Evolutionary conservation across 257 asterid species (phyloP).

Genomic region (Solanum chaucha): DNA sequence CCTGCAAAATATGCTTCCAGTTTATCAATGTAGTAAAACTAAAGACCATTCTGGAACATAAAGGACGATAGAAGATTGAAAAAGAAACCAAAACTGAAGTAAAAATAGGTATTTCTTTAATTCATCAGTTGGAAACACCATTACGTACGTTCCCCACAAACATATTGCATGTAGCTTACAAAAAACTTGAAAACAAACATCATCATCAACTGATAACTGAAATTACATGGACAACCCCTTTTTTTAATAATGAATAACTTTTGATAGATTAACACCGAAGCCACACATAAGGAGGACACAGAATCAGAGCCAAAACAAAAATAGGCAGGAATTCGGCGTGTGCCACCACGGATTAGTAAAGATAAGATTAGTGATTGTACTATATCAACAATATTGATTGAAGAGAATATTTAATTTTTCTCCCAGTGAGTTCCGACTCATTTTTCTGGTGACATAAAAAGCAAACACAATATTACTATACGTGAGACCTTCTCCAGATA

Average conservation of each 20-base stretch:
- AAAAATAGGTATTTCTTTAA: background rate
- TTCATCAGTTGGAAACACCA: background rate
- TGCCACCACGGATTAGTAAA: background rate
- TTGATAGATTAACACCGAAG: background rate
- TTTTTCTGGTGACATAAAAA: background rate
- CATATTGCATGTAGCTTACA: background rate
- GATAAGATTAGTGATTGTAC: background rate
- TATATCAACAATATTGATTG: background rate
- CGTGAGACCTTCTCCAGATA: background rate
- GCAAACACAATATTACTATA: background rate
- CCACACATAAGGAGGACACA: background rate
- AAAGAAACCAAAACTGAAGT: background rate
- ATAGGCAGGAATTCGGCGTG: background rate
- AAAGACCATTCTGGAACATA: background rate
- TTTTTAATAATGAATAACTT: background rate
- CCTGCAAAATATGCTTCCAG: constrained; percentile 36
- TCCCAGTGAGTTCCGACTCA: background rate
- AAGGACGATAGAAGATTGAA: background rate
- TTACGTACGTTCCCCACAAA: background rate
- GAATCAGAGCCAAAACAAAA: background rate
- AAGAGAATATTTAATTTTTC: background rate
- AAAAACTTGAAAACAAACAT: background rate
- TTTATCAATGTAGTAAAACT: background rate
- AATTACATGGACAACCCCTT: background rate
- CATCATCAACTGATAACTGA: background rate